phyloP scores from a whole-genome alignment of 495 filamentous ascomycete genomes.

The Penicillium manginii region DNA sequence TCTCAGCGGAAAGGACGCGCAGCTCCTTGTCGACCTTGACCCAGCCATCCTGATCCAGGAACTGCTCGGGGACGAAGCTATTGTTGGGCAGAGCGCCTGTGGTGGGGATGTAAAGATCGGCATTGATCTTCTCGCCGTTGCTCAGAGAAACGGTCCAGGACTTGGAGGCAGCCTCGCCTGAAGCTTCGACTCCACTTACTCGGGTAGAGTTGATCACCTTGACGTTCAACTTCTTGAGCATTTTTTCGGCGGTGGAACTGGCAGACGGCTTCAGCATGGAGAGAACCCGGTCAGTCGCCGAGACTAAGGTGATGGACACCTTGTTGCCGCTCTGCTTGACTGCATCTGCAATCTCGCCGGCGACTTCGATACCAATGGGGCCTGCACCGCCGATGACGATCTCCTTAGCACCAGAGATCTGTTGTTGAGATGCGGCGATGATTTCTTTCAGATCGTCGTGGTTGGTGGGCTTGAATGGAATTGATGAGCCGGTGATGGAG shows the following conservation, averaged over 20 bases:
- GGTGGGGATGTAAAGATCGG: constrained; percentile 67
- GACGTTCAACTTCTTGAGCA: constrained; percentile 31
- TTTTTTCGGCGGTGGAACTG: constrained; percentile 29
- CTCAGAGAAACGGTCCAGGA: constrained; percentile 42
- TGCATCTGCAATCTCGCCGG: constrained; percentile 60
- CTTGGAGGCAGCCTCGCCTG: constrained; percentile 11
- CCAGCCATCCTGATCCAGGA: constrained; percentile 55
- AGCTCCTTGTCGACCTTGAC: constrained; percentile 61
- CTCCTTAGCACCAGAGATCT: constrained; percentile 55
- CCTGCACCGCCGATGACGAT: constrained; percentile 73
- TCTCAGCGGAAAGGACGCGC: constrained; percentile 34
- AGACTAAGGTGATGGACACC: constrained; percentile 51
- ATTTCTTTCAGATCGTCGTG: constrained; percentile 45
- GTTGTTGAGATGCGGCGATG: constrained; percentile 47
- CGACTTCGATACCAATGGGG: constrained; percentile 65
- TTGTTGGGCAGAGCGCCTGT: constrained; percentile 65
- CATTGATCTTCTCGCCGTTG: constrained; percentile 43
- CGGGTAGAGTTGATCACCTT: constrained; percentile 30
- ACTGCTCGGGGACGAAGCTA: constrained; percentile 54
- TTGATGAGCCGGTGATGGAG: constrained; percentile 38
- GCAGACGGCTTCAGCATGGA: constrained; percentile 31
- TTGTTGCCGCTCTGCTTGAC: constrained; percentile 43
- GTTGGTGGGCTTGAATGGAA: constrained; percentile 56
- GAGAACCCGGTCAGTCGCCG: constrained; percentile 38
- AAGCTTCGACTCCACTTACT: constrained; percentile 18